Conservation (phyloP, 305 asterid genomes). For the Fraxinus ornus region DNA sequence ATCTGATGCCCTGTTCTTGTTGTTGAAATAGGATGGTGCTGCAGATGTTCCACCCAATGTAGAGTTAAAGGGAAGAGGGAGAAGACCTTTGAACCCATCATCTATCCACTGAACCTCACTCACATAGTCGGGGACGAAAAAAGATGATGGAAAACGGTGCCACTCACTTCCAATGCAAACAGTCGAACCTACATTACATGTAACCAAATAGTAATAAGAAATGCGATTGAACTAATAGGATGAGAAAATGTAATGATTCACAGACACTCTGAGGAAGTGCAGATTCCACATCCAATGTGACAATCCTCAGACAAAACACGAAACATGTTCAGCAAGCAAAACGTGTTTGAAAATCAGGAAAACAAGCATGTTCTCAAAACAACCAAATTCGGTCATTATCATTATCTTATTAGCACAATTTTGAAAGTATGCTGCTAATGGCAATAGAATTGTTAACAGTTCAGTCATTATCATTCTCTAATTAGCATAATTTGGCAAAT, state of each 20-base stretch:
- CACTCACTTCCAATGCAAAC: constrained; percentile 95
- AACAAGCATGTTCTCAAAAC: background rate
- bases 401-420: background rate
- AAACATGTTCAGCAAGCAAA: background rate
- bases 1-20: constrained; percentile 82
- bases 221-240: background rate
- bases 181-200: constrained; percentile 54
- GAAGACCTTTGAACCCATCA: constrained; percentile 96
- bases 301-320: background rate
- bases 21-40: constrained; percentile 84
- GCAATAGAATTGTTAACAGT: background rate
- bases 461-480: background rate
- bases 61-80: constrained; percentile 86
- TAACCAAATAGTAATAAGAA: constrained; percentile 16
- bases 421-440: background rate
- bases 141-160: constrained; percentile 96
- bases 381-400: background rate
- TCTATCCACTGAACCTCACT: constrained; percentile 87
- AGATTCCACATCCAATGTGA: background rate
- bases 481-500: background rate
- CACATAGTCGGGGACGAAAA: constrained; percentile 78
- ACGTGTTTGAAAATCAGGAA: background rate
- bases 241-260: background rate
- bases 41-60: constrained; percentile 92
- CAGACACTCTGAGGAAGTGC: constrained; percentile 4